A percentile compares a stretch with the other conserved stretches of the same genome.
Conservation (phyloP, 495 filamentous ascomycete genomes). For the Neurospora tetraspora region DNA sequence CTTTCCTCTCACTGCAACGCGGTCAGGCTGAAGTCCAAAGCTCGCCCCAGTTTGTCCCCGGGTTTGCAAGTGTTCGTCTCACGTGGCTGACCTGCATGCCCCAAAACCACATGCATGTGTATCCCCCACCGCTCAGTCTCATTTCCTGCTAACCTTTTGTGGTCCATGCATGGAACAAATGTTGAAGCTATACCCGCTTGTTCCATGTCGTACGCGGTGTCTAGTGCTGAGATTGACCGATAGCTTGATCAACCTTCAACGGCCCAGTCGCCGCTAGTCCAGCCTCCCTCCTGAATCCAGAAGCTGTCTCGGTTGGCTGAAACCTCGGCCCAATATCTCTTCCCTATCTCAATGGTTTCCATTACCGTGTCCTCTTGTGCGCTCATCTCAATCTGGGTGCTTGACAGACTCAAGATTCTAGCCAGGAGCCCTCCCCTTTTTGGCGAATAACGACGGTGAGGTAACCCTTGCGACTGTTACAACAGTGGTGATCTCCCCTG, state of each 20-base stretch:
- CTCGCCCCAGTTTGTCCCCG: background rate
- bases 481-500: background rate
- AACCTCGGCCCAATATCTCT: background rate
- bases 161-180: background rate
- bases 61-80: background rate
- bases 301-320: background rate
- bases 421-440: background rate
- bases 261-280: background rate
- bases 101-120: background rate
- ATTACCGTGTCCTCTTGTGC: background rate
- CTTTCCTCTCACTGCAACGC: background rate
- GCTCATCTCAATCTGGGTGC: background rate
- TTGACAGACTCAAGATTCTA: background rate
- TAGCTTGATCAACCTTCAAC: background rate
- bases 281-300: background rate
- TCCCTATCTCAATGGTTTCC: background rate
- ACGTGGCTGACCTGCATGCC: background rate
- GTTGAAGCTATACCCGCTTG: background rate
- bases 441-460: background rate
- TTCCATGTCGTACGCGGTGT: background rate
- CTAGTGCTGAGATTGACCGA: background rate
- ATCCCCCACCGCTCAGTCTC: background rate
- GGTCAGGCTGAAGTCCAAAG: background rate
- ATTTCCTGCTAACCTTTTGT: background rate
- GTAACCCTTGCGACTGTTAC: background rate